A percentile compares a stretch with the other conserved stretches of the same genome.
phyloP scores from a whole-genome alignment of 139 green algal species.

The Pedinophyceae sp. region DNA sequence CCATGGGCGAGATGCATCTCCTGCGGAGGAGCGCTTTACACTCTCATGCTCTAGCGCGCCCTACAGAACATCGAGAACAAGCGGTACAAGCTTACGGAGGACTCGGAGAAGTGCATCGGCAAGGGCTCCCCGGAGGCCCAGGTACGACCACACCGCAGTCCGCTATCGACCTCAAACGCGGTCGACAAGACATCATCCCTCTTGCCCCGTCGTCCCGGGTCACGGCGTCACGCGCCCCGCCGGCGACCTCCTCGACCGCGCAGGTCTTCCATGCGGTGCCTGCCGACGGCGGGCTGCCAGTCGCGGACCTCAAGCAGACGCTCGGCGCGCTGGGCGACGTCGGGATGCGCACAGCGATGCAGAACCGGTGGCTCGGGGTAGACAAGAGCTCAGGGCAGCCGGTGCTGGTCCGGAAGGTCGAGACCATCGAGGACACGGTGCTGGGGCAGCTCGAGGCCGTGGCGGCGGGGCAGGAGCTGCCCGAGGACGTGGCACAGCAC shows the following conservation, averaged over 20 bases:
- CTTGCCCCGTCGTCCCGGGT: too few relatives aligned
- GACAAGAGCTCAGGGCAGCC: conserved; percentile 31
- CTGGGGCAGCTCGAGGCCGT: conserved; percentile 28
- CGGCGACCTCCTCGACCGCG: not conserved
- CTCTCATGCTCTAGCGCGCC: not conserved
- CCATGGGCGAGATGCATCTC: not conserved
- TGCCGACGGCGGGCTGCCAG: conserved; percentile 41
- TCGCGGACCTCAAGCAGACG: conserved; percentile 56
- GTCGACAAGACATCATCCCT: too few relatives aligned
- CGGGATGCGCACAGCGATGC: conserved; percentile 88
- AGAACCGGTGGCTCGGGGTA: conserved; percentile 56
- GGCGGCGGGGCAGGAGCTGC: conserved; percentile 27
- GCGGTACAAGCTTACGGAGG: conserved; percentile 50
- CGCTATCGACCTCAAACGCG: too few relatives aligned
- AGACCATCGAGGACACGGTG: conserved; percentile 39
- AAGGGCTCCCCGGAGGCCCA: conserved; percentile 66
- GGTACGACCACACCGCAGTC: too few relatives aligned
- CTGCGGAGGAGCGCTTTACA: not conserved
- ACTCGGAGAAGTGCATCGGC: conserved; percentile 46
- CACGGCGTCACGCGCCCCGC: too few relatives aligned
- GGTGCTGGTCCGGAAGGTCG: conserved; percentile 24
- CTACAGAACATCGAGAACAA: conserved; percentile 58
- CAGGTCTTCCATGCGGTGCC: conserved; percentile 63
- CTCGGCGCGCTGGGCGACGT: conserved; percentile 48
- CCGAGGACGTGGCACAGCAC: conserved; percentile 25